Evolutionary conservation across 2,329 filamentous ascomycete genomes (phyloP), one percentile per base, ranked within the genome.

Genomic region (Didymella segeticola): DNA sequence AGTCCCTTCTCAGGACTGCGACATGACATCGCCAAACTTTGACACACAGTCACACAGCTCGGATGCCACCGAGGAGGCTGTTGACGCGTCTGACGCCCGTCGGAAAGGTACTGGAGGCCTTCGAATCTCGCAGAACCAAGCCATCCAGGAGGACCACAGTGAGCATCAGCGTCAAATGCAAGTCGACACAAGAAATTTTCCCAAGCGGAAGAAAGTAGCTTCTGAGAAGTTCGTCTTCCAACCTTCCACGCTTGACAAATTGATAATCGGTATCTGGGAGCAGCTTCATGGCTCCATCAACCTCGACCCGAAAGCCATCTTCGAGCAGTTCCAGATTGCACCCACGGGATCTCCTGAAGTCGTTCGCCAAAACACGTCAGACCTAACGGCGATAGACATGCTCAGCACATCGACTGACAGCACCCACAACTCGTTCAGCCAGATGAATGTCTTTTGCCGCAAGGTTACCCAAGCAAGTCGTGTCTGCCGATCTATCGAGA

Each of bases 401-500:
- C 55, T 66, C 20, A 60, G 57, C 33, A 53, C 33, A 25, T 37
- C 53, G 3, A 34, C 58, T 5, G 53, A 47, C 26, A 50, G 36
- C 8, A 60, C 30, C 26, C 57, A 55, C 8, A 56, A 64, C 17
- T 67, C 62, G 1, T 79, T 79, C 56, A 75, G 68, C 26, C 68
- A 72, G 31, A 78, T 79, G 73, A 79, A 75, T 26, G 60, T 77
- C 1, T 73, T 79, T 20, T 75, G 77, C 37, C 71, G 76, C 3
- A 79, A 77, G 47, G 73, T 79, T n/a, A 79, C 75, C 26, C 77
- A 79, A 49, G 76, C 80, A n/a, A 82, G 80, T 60, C 77, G 81
- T 12, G 79, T 82, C 1, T 83, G 79, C 47, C 74, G 82, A n/a
- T 82, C 82, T 1, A 72, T 84, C n/a, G 82, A 85, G 63, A 82